Percentiles rank a stretch among this genome's conserved stretches.
Conservation (phyloP, 1,139 yeast genomes). For the Geotrichum citri-aurantii region DNA sequence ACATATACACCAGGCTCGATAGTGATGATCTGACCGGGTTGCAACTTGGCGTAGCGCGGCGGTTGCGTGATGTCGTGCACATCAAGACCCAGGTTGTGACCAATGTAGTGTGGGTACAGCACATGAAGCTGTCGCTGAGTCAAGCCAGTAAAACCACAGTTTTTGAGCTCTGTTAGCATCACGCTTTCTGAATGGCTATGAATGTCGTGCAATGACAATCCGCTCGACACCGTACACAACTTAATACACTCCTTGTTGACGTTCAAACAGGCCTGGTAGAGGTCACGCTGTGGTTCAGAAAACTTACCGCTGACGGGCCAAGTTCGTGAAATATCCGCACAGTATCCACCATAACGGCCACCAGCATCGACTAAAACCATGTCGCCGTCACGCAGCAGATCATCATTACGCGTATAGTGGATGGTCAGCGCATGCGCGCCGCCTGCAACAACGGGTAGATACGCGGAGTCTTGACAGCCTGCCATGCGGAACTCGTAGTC, state of each 20-base stretch:
- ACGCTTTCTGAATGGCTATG: slow-evolving; percentile 62
- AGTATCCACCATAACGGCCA: slow-evolving; percentile 88
- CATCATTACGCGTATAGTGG: slow-evolving; percentile 88
- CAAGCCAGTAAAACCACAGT: slow-evolving; percentile 49
- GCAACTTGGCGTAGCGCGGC: slow-evolving; percentile 40
- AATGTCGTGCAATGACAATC: slow-evolving; percentile 62
- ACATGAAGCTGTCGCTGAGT: slow-evolving; percentile 26
- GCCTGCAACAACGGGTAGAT: slow-evolving; percentile 94
- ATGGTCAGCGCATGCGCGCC: slow-evolving; percentile 82
- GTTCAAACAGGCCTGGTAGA: slow-evolving; percentile 80
- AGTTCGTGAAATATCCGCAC: slow-evolving; percentile 91
- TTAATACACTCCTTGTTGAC: slow-evolving; percentile 78
- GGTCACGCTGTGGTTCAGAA: slow-evolving; percentile 69
- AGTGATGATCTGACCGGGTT: slow-evolving; percentile 55
- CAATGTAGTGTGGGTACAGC: slow-evolving; percentile 90
- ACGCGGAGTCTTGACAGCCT: slow-evolving; percentile 87
- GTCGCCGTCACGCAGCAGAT: slow-evolving; percentile 64
- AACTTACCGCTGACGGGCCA: slow-evolving; percentile 86
- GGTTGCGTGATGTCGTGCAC: slow-evolving; percentile 71
- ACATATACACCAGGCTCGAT: slow-evolving; percentile 93
- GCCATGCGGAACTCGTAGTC: slow-evolving; percentile 78
- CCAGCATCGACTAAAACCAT: slow-evolving; percentile 93
- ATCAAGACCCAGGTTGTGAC: slow-evolving; percentile 91
- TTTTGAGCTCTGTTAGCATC: slow-evolving; percentile 59
- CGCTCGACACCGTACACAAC: slow-evolving; percentile 50